A percentile compares a stretch with the other conserved stretches of the same genome.
phyloP scores from a whole-genome alignment of 2,329 filamentous ascomycete genomes.

The Metarhizium rileyi region DNA sequence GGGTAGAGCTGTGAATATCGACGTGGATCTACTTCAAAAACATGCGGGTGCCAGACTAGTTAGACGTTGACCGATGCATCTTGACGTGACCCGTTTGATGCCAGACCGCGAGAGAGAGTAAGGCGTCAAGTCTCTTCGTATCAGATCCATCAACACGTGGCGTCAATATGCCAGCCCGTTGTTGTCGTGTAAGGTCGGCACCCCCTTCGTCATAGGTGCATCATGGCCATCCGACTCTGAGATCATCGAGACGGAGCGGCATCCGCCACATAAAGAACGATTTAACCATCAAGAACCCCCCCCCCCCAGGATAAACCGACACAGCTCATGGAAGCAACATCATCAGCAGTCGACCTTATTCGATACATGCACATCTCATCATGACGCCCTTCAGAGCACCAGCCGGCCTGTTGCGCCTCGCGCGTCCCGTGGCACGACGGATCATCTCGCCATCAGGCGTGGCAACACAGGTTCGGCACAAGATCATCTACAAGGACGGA shows the following conservation, averaged over 20 bases:
- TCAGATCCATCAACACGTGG: neutral
- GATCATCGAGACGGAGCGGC: neutral
- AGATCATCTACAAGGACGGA: constrained; percentile 11
- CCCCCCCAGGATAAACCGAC: neutral
- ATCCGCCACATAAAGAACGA: neutral
- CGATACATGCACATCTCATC: neutral
- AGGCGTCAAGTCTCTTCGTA: no score
- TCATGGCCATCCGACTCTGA: neutral
- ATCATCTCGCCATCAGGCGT: neutral
- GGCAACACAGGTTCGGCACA: constrained; percentile 1
- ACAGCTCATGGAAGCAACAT: no score
- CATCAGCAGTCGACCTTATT: no score
- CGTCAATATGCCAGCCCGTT: neutral
- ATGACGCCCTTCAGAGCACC: constrained; percentile 10
- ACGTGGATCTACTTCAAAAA: no score
- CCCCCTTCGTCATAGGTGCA: neutral
- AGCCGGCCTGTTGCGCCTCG: constrained; percentile 8
- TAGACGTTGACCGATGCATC: no score
- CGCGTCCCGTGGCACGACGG: constrained; percentile 5
- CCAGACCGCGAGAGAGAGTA: no score
- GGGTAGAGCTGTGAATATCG: no score
- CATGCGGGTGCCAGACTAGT: no score
- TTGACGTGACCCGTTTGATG: no score
- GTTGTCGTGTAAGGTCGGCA: neutral
- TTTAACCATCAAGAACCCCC: neutral